A percentile compares a stretch with the other conserved stretches of the same genome.
phyloP scores from a whole-genome alignment of 768 basidiomycete genomes.

The Hericium coralloides region DNA sequence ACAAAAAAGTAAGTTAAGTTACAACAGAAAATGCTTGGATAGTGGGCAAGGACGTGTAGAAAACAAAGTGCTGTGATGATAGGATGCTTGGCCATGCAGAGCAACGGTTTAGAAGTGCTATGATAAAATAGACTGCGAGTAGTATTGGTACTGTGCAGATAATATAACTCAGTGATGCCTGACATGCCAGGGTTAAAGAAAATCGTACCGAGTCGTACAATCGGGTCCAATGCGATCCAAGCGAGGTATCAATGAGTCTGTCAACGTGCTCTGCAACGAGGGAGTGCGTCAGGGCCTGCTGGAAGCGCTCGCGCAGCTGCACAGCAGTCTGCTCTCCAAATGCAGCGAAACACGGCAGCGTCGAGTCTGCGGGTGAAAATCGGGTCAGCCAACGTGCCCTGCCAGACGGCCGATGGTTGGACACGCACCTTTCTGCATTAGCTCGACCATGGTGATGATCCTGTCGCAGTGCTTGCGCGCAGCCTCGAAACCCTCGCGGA shows the following conservation, averaged over 20 bases:
- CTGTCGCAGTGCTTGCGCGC: constrained; percentile 94
- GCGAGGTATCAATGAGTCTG: constrained; percentile 76
- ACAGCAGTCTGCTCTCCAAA: constrained; percentile 87
- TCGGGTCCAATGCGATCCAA: constrained; percentile 92
- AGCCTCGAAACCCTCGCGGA: constrained; percentile 89
- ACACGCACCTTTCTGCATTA: constrained; percentile 91
- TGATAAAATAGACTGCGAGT: constrained; percentile 83
- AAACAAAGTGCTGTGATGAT: neutral
- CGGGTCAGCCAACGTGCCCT: constrained; percentile 1
- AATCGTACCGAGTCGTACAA: constrained; percentile 84
- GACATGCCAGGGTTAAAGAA: neutral
- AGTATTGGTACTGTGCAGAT: constrained; percentile 73
- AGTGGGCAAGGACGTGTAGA: too few species aligned
- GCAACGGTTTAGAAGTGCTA: neutral
- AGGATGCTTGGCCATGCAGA: neutral
- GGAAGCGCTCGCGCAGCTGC: constrained; percentile 88
- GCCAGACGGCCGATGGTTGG: neutral
- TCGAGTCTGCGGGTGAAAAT: constrained; percentile 50
- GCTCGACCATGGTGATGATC: constrained; percentile 88
- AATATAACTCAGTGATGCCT: neutral
- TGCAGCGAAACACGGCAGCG: constrained; percentile 82
- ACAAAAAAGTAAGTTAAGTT: neutral
- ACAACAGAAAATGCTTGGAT: too few species aligned
- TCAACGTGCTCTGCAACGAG: constrained; percentile 87
- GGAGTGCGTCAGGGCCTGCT: constrained; percentile 78